These are phyloP conservation scores for Perkinsus marinus DNA, from an alignment of 169 alveolate species.

Conservation along the genomic window DNA sequence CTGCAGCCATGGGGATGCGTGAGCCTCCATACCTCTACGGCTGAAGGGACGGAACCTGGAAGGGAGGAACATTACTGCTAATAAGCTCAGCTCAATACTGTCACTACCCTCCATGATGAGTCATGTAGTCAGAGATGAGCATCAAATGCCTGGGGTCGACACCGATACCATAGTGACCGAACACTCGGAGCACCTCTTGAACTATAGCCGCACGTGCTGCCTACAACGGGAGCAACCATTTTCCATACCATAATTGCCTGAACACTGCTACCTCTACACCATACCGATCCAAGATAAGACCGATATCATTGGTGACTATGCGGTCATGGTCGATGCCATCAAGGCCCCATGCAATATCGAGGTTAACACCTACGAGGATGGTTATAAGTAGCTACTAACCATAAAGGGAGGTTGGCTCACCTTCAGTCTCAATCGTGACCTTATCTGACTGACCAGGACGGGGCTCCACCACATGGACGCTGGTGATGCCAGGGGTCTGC, in stretches of 20 bases:
- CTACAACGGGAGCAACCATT: background rate
- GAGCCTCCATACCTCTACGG: slow-evolving; percentile 62
- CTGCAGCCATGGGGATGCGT: slow-evolving; percentile 82
- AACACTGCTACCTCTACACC: slow-evolving; percentile 81
- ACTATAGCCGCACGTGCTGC: slow-evolving; percentile 91
- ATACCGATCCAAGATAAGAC: slow-evolving; percentile 72
- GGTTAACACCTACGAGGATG: slow-evolving; percentile 48
- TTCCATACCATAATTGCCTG: no score
- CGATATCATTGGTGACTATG: slow-evolving; percentile 80
- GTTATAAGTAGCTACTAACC: no score
- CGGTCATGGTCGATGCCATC: slow-evolving; percentile 61
- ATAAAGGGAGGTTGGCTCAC: slow-evolving; percentile 12
- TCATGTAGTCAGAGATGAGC: slow-evolving; percentile 90
- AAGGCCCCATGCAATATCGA: slow-evolving; percentile 35
- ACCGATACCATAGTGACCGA: slow-evolving; percentile 86
- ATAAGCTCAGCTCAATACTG: no score
- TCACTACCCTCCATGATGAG: slow-evolving; percentile 74
- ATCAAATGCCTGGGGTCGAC: slow-evolving; percentile 90
- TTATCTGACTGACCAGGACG: background rate
- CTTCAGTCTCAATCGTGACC: slow-evolving; percentile 50
- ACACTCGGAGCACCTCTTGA: slow-evolving; percentile 81
- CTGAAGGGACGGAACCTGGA: background rate
- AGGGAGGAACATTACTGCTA: background rate
- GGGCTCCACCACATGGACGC: slow-evolving; percentile 25
- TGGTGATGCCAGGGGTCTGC: slow-evolving; percentile 19